Evolutionary conservation across 176 grass and related monocot species (phyloP).

Genomic region (Carex littledalei): DNA sequence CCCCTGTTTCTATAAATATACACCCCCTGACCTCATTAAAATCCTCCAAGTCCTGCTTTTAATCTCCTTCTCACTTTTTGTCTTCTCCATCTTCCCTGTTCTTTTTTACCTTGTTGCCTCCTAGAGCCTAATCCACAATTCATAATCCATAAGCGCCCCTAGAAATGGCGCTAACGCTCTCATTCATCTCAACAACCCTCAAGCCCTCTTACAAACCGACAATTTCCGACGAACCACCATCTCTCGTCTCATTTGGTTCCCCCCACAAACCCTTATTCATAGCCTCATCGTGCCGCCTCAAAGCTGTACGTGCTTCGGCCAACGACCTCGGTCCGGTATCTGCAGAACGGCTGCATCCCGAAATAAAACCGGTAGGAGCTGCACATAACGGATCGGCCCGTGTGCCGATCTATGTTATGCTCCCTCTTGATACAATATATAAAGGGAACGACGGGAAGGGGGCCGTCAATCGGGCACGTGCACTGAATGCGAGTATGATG

Average conservation of each 20-base stretch:
- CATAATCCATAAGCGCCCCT: not conserved
- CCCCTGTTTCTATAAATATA: constrained; percentile 34
- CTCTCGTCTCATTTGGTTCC: constrained; percentile 39
- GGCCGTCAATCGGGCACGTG: constrained; percentile 32
- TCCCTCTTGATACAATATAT: constrained; percentile 74
- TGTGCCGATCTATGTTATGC: constrained; percentile 89
- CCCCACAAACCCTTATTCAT: constrained; percentile 30
- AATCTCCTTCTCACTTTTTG: constrained; percentile 1
- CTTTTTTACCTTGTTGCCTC: not conserved
- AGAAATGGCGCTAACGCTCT: constrained; percentile 64
- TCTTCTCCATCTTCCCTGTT: not conserved
- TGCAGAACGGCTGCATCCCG: constrained; percentile 37
- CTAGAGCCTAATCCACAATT: not conserved
- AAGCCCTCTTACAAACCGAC: not conserved
- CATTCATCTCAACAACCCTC: constrained; percentile 34
- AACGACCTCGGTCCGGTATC: constrained; percentile 13
- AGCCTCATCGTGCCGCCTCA: constrained; percentile 25
- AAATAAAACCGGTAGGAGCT: not conserved
- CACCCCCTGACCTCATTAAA: not conserved
- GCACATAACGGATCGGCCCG: not conserved
- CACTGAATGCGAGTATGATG: constrained; percentile 68
- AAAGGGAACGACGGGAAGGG: constrained; percentile 33
- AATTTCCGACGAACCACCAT: constrained; percentile 1
- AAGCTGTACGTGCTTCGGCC: not conserved
- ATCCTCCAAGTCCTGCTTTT: not conserved